Percentiles rank a stretch among this genome's conserved stretches.
These are phyloP conservation scores for Penicillium alfredii DNA, from an alignment of 495 filamentous ascomycete genomes.

Conservation along the genomic window DNA sequence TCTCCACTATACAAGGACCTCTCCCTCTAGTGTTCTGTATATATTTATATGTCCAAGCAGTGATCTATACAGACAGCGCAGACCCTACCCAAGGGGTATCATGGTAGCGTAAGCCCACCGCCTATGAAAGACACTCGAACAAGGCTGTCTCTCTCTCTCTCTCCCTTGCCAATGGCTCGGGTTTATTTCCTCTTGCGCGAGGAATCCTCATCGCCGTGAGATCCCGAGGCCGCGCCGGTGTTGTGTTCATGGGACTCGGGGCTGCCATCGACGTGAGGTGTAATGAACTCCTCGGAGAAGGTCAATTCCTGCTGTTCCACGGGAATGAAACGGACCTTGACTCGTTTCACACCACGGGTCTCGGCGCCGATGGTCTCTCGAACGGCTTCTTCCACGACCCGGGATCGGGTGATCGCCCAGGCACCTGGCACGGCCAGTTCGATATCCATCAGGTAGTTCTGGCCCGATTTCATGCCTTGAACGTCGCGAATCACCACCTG, in stretches of 20 bases:
- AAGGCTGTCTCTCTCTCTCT: not conserved
- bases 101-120: slow-evolving; percentile 8
- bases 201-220: slow-evolving; percentile 22
- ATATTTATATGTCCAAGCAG: slow-evolving; percentile 7
- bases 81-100: slow-evolving; percentile 13
- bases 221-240: slow-evolving; percentile 10
- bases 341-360: slow-evolving; percentile 72
- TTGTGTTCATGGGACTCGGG: slow-evolving; percentile 56
- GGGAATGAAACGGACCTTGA: slow-evolving; percentile 77
- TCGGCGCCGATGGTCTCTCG: slow-evolving; percentile 63
- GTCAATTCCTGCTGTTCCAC: slow-evolving; percentile 45
- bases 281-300: slow-evolving; percentile 76
- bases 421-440: slow-evolving; percentile 69
- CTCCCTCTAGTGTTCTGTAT: not conserved
- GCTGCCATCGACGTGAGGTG: slow-evolving; percentile 55
- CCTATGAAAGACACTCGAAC: slow-evolving; percentile 2
- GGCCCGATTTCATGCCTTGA: slow-evolving; percentile 85
- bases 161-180: not conserved
- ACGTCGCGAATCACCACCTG: slow-evolving; percentile 62
- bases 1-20: slow-evolving; percentile 7
- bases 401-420: slow-evolving; percentile 64
- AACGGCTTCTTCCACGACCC: slow-evolving; percentile 64
- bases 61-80: slow-evolving; percentile 16
- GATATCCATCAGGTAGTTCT: slow-evolving; percentile 88
- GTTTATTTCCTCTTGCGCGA: slow-evolving; percentile 23